These are phyloP conservation scores for Epichloe sibirici DNA, from an alignment of 2,329 filamentous ascomycete genomes.

Conservation along the genomic window DNA sequence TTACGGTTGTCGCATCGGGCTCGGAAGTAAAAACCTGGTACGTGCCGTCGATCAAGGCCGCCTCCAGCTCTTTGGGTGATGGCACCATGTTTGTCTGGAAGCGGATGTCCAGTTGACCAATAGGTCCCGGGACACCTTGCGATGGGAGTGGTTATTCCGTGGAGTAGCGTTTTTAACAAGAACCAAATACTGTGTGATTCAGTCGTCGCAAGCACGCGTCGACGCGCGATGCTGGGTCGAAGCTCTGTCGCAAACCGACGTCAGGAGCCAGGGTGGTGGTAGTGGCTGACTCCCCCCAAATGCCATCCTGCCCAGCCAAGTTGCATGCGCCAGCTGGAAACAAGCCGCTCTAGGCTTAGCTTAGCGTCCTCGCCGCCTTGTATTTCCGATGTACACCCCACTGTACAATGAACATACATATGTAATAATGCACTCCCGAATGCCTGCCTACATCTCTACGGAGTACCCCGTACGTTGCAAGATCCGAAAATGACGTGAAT, in stretches of 20 bases:
- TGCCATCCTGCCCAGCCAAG: neutral
- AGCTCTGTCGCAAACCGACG: neutral
- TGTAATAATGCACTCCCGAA: no score
- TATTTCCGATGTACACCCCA: no score
- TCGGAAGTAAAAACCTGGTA: conserved; percentile 31
- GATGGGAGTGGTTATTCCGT: neutral
- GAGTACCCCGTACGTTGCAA: no score
- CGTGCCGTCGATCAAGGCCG: conserved; percentile 34
- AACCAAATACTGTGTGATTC: neutral
- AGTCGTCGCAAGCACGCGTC: neutral
- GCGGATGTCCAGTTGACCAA: neutral
- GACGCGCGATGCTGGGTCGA: neutral
- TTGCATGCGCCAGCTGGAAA: neutral
- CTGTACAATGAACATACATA: no score
- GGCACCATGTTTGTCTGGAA: conserved; percentile 15
- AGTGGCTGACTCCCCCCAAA: neutral
- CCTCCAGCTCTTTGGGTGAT: conserved; percentile 29
- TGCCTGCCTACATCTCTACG: no score
- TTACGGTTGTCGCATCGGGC: conserved; percentile 40
- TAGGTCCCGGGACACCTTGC: neutral
- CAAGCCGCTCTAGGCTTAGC: neutral
- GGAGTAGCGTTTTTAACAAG: neutral
- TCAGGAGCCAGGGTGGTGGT: neutral
- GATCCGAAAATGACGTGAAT: no score
- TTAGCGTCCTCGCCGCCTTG: neutral